These are phyloP conservation scores for Trifolium repens DNA, from an alignment of 306 rosid genomes.

Conservation along the genomic window DNA sequence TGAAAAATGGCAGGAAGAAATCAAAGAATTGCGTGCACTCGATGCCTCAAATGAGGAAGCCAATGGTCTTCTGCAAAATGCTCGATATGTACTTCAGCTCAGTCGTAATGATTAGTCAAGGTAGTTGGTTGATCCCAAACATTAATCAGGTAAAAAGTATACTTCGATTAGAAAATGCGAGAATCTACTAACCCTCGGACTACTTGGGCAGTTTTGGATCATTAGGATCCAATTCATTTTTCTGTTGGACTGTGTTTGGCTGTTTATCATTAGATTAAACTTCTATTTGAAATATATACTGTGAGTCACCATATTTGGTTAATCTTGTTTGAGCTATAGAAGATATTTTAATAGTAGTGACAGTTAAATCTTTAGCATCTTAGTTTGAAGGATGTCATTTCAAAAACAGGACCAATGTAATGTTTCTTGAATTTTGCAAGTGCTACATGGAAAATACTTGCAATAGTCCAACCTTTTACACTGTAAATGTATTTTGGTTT, in stretches of 20 bases:
- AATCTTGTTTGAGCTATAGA: conserved; percentile 10
- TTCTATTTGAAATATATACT: conserved; percentile 9
- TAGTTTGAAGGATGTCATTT: conserved; percentile 19
- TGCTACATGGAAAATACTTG: neutral
- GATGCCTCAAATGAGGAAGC: conserved; percentile 82
- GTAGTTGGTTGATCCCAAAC: conserved; percentile 30
- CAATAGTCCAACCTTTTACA: neutral
- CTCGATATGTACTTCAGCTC: conserved; percentile 66
- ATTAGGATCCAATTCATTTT: conserved; percentile 17
- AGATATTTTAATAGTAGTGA: conserved; percentile 29
- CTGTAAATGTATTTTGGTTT: neutral
- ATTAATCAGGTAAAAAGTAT: conserved; percentile 12
- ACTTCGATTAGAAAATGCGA: neutral
- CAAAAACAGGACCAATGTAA: conserved; percentile 12
- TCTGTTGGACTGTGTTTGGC: conserved; percentile 3
- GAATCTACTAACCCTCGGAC: conserved; percentile 11
- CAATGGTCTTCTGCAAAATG: conserved; percentile 67
- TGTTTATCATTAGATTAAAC: conserved; percentile 20
- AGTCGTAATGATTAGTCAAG: conserved; percentile 54
- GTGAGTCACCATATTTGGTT: neutral
- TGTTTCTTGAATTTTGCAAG: conserved; percentile 12
- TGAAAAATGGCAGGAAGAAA: conserved; percentile 86
- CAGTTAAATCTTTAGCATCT: conserved; percentile 14
- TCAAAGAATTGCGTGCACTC: conserved; percentile 63
- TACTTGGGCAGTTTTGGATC: conserved; percentile 1